Evolutionary conservation across 257 asterid genomes (phyloP), one percentile per base, ranked within the genome.

Genomic region (Lithospermum erythrorhizon): DNA sequence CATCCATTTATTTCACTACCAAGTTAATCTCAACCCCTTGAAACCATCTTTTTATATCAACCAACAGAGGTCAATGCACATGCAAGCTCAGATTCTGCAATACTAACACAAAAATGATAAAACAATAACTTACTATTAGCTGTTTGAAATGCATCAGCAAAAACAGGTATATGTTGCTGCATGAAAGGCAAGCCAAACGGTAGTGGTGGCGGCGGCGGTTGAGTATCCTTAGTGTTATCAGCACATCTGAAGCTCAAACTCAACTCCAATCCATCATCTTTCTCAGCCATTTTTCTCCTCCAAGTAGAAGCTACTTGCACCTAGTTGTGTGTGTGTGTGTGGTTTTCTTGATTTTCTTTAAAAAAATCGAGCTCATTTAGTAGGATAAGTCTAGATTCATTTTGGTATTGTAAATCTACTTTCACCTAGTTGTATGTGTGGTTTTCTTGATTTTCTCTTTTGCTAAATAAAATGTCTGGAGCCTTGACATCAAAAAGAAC

Each of bases 251-350:
- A 58, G 74, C 89, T 79, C 75, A 93, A 73, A 51, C 89, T 79
- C 78, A 88, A 59, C n/a, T 84, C 82, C 24, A 91, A 72, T 18
- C 73, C 85, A 77, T 79, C 87, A 47, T 76, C 84, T 65, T 72
- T 77, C 21, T 74, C 89, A 64, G 71, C 80, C 96, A 86, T 86
- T 55, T 64, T 64, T 25, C 30, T 32, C 23, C 41, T 49, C 52
- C 48, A 7, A 24, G 65, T 19, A 41, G 61, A 47, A 65, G 58
- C 61, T 35, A 32, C 18, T 20, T 55, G 66, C 62, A 61, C 25
- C 65, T 65, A 22, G 23, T 5, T n/a, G n/a, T n/a, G n/a, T n/a
- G n/a, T 47, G 57, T 47, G 35, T 58, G 35, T 16, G 25, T 24
- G 55, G 41, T 64, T 47, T 59, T 2, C 37, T 23, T 55, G 55